Evolutionary conservation across 2,329 filamentous ascomycete species (phyloP).

Genomic region (Cladosporium sp.): DNA sequence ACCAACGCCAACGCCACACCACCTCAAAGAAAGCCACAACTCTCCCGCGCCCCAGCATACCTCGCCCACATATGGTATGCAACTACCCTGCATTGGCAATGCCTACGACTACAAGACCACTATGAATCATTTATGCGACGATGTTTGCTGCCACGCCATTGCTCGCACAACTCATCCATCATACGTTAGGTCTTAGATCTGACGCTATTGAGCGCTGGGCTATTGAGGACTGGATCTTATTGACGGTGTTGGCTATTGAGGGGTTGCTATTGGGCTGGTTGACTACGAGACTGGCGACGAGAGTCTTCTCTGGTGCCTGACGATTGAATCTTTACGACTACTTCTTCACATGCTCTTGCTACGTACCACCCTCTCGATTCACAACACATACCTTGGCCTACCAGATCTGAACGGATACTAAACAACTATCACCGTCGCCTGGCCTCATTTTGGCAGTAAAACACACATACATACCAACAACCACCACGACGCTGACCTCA

Average conservation of each 20-base stretch:
- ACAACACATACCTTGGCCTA: not conserved
- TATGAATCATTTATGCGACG: slow-evolving; percentile 1
- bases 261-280: slow-evolving; percentile 26
- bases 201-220: slow-evolving; percentile 17
- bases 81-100: not conserved
- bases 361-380: not conserved
- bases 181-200: slow-evolving; percentile 23
- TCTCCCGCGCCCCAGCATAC: slow-evolving; percentile 21
- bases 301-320: not conserved
- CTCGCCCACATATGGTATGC: slow-evolving; percentile 11
- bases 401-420: not conserved
- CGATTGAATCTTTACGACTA: not conserved
- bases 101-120: not conserved
- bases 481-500: not conserved
- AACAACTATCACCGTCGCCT: not conserved
- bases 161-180: slow-evolving; percentile 7
- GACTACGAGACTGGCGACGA: slow-evolving; percentile 25
- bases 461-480: not conserved
- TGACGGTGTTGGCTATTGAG: slow-evolving; percentile 32
- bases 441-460: not conserved
- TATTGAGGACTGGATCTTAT: slow-evolving; percentile 35
- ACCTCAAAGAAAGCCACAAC: slow-evolving; percentile 25
- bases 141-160: slow-evolving; percentile 14
- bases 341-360: not conserved
- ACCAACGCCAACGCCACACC: slow-evolving; percentile 20